Percentiles rank a stretch among this genome's conserved stretches.
These are phyloP conservation scores for Alternaria arbusti DNA, from an alignment of 2,329 filamentous ascomycete species.

Conservation along the genomic window DNA sequence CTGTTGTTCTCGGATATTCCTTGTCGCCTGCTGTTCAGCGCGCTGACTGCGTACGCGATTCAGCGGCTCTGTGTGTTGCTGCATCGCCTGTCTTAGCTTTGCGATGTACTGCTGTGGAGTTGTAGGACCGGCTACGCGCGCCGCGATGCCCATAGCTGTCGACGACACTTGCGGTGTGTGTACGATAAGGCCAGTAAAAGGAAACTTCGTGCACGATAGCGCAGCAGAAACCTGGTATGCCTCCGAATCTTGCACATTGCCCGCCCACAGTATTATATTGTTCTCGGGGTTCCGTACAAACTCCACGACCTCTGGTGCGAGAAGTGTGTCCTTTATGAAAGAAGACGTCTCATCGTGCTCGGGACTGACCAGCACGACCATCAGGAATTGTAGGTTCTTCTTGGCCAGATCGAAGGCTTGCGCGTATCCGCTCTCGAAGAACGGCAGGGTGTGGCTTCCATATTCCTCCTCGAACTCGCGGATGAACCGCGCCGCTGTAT, in stretches of 20 bases:
- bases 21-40: slow-evolving; percentile 79
- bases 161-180: slow-evolving; percentile 84
- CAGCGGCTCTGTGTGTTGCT: slow-evolving; percentile 77
- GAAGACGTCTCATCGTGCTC: slow-evolving; percentile 90
- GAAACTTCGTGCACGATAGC: slow-evolving; percentile 89
- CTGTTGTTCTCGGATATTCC: slow-evolving; percentile 83
- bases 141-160: slow-evolving; percentile 88
- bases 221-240: slow-evolving; percentile 91
- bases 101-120: slow-evolving; percentile 73
- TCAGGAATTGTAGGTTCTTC: slow-evolving; percentile 85
- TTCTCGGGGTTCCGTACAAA: slow-evolving; percentile 78
- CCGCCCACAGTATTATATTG: slow-evolving; percentile 88
- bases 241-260: slow-evolving; percentile 90
- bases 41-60: slow-evolving; percentile 76
- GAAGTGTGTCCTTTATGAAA: slow-evolving; percentile 82
- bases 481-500: slow-evolving; percentile 86
- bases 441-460: slow-evolving; percentile 73
- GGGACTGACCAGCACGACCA: slow-evolving; percentile 87
- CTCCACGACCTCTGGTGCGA: slow-evolving; percentile 73
- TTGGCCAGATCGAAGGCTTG: slow-evolving; percentile 91
- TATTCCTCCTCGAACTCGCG: slow-evolving; percentile 96
- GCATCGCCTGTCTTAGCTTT: slow-evolving; percentile 75
- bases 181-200: slow-evolving; percentile 84
- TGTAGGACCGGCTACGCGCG: slow-evolving; percentile 76
- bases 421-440: slow-evolving; percentile 88